phyloP scores from a whole-genome alignment of 192 early-diverging fungal genomes.

The Coemansia sp. region DNA sequence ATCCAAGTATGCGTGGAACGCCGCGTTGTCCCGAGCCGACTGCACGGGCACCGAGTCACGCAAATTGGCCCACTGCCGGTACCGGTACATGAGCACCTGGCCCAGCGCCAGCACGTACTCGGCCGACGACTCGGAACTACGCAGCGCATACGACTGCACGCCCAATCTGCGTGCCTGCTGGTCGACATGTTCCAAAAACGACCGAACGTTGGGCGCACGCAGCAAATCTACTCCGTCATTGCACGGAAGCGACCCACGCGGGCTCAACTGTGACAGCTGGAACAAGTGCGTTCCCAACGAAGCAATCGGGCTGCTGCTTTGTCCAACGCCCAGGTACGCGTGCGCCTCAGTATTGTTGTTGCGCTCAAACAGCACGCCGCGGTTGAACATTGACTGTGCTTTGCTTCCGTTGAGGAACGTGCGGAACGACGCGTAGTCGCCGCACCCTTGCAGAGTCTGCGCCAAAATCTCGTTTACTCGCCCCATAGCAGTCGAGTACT shows the following conservation, averaged over 20 bases:
- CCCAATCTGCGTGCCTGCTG: conserved; percentile 47
- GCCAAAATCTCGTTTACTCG: conserved; percentile 78
- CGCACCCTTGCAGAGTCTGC: conserved; percentile 70
- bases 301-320: conserved; percentile 84
- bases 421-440: conserved; percentile 82
- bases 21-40: conserved; percentile 69
- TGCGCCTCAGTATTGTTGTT: conserved; percentile 48
- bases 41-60: conserved; percentile 84
- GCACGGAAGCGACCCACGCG: conserved; percentile 76
- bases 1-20: conserved; percentile 62
- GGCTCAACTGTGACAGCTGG: conserved; percentile 76
- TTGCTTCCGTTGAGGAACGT: conserved; percentile 90
- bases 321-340: conserved; percentile 78
- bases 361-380: conserved; percentile 85
- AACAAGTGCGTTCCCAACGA: conserved; percentile 85
- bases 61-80: conserved; percentile 86
- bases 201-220: conserved; percentile 75
- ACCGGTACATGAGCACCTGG: conserved; percentile 79
- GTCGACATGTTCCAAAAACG: conserved; percentile 73
- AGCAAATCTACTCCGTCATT: conserved; percentile 72
- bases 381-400: conserved; percentile 88
- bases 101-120: conserved; percentile 77
- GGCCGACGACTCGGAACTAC: conserved; percentile 62
- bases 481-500: conserved; percentile 62
- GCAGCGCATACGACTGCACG: conserved; percentile 63